Evolutionary conservation across 2,329 filamentous ascomycete genomes (phyloP).

Genomic region (Sphaerostilbella broomeana): DNA sequence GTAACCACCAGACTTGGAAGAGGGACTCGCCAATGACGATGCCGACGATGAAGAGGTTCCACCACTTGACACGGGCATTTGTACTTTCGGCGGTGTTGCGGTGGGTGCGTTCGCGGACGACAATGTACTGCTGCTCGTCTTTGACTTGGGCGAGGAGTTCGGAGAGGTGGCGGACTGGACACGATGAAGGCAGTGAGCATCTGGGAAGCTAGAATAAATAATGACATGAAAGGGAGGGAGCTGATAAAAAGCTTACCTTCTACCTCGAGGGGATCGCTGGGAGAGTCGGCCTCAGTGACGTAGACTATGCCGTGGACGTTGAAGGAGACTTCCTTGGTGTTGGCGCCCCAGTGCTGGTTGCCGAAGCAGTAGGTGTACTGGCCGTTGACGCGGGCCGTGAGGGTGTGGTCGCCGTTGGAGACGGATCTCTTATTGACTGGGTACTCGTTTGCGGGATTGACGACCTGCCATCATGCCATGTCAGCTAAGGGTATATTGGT

Average conservation of each 20-base stretch:
- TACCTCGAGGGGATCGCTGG: slow-evolving; percentile 79
- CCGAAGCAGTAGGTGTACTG: slow-evolving; percentile 97
- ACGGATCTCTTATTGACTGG: slow-evolving; percentile 74
- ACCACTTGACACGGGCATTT: slow-evolving; percentile 97
- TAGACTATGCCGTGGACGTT: slow-evolving; percentile 99
- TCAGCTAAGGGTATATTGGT: slow-evolving; percentile 1
- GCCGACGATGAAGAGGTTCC: slow-evolving; percentile 93
- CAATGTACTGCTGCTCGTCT: slow-evolving; percentile 96
- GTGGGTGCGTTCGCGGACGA: slow-evolving; percentile 90
- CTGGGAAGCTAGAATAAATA: no score
- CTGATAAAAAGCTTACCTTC: slow-evolving; percentile 70
- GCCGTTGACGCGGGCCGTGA: slow-evolving; percentile 77
- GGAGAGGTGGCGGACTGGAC: slow-evolving; percentile 68
- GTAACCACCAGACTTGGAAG: slow-evolving; percentile 99
- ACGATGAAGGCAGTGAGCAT: neutral
- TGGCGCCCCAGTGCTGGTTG: slow-evolving; percentile 95
- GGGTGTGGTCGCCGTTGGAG: slow-evolving; percentile 88
- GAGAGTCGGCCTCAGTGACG: slow-evolving; percentile 78
- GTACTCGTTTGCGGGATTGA: slow-evolving; percentile 68
- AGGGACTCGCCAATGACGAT: slow-evolving; percentile 86
- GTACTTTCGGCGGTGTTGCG: slow-evolving; percentile 98
- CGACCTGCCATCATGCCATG: slow-evolving; percentile 49
- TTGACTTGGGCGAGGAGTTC: slow-evolving; percentile 88
- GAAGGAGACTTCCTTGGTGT: slow-evolving; percentile 97
- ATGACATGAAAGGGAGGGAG: slow-evolving; percentile 6